Percentiles rank a stretch among this genome's conserved stretches.
These are phyloP conservation scores for Aspergillus affinis DNA, from an alignment of 495 filamentous ascomycete species.

Conservation along the genomic window DNA sequence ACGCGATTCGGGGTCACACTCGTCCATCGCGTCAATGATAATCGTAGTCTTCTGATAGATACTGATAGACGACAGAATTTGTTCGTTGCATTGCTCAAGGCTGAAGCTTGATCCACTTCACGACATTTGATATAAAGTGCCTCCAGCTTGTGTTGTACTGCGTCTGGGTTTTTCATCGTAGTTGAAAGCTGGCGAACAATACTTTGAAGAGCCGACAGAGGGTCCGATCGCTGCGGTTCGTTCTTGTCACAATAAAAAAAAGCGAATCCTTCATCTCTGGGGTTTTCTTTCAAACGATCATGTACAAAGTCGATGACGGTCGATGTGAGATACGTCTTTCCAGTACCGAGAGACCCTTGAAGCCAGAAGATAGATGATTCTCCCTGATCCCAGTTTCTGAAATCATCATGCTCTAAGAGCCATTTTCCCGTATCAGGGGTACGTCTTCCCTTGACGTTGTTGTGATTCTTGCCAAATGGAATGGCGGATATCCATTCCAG, in stretches of 20 bases:
- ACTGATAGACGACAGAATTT: constrained; percentile 20
- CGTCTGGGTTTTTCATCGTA: constrained; percentile 3
- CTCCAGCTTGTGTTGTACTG: constrained; percentile 18
- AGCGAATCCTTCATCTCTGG: constrained; percentile 32
- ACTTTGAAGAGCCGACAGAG: constrained; percentile 35
- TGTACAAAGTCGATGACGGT: constrained; percentile 32
- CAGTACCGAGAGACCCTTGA: constrained; percentile 32
- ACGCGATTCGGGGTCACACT: constrained; percentile 35
- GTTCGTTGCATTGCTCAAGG: constrained; percentile 22
- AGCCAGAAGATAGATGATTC: constrained; percentile 25
- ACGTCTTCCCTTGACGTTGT: constrained; percentile 17
- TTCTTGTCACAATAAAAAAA: constrained; percentile 44
- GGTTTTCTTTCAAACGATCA: constrained; percentile 2
- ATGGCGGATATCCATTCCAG: constrained; percentile 25
- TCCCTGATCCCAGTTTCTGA: constrained; percentile 14
- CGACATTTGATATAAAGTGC: constrained; percentile 13
- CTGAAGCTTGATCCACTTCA: constrained; percentile 19
- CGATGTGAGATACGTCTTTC: constrained; percentile 39
- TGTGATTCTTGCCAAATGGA: constrained; percentile 23
- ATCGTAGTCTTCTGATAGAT: constrained; percentile 27
- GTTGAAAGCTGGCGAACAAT: constrained; percentile 40
- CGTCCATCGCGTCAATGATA: constrained; percentile 49
- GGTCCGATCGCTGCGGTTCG: constrained; percentile 26
- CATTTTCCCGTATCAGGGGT: constrained; percentile 22
- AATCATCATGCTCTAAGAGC: constrained; percentile 18